Base-by-base conservation (phyloP, 2,329 filamentous ascomycete species). In the Botrytis paeoniae region DNA sequence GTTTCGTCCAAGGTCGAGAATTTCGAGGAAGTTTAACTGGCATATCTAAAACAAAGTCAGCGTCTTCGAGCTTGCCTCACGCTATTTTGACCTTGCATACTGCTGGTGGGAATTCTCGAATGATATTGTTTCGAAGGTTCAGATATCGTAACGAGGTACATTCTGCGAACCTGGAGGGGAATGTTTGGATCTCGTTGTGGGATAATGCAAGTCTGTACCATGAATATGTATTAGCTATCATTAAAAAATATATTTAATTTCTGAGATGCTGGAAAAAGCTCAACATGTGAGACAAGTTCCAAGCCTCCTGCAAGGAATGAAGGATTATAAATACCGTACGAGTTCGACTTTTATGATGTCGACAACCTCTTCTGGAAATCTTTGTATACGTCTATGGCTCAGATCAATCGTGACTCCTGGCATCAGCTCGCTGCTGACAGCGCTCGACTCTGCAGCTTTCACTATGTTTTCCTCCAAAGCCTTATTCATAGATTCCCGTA, bases 1-100 rank as follows among this genome's bases (percentile, higher is more conserved):
- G 81, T 98, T 98, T 78, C 93, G 89, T 81, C 94, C 95, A 71
- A 98, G 87, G 83, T 98, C 95, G 75, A 98, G 88, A 74, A 98
- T 97, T 83, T 98, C 95, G 72, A 98, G 88, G 48, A 94, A 92
- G 70, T 89, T 91, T 75, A 98, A 87, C 81, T 94, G 91, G 81
- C 95, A 95, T 73, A 98, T 89, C 94, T 97, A 73, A 61, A 71
- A 32, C 35, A 57, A 59, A 61, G 62, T 79, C 72, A 78, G 75
- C 65, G 63, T 57, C 51, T 51, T 22, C 48, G 41, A 54, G 51
- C 66, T 45, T 7, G 10, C 25, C 63, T 18, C 43, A 41, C 20
- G 37, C 37, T 51, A 57, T 39, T 61, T 65, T 32, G 48, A 51
- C 57, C 37, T 70, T 69, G 84, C 89, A 75, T 85, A 92, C 89